Base-by-base conservation (phyloP, 2,329 filamentous ascomycete species). In the Parascedosporium putredinis region DNA sequence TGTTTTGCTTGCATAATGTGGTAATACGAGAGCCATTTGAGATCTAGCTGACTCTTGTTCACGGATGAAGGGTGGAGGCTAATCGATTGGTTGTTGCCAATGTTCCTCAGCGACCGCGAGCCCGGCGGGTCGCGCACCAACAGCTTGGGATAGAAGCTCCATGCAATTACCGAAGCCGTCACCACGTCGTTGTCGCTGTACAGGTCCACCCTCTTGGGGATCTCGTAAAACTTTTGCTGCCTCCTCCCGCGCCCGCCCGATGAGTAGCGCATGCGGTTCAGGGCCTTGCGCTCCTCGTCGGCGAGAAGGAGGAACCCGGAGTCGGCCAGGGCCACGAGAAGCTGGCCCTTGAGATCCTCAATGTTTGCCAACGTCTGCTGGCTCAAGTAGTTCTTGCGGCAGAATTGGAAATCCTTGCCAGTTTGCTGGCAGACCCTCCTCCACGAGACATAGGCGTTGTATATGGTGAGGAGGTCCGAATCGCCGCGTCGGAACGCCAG, bases 81-180 rank as follows among this genome's bases (percentile, higher is more conserved):
- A 57, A 98, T 89, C 42, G 79, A 78, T 64, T 97, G 91, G 62
- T 94, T 96, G 68, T 95, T 97, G 48, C 86, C 82, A 52, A 96
- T 82, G 57, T 96, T 97, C 50, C 90, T 83, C 74, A 90, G 86
- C 10, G 87, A 88, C 68, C 89, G 94, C 23, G 71, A 71, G 20
- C 71, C 72, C 0, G 70, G 67, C 46, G 80, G 81, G 59, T 97
- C 90, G 50, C 86, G 81, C 23, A 85, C 79, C 3, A 97, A 75
- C 14, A 98, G 77, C 59, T 95, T 96, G 1, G 93, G 93, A 60
- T 98, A 97, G 69, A 98, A 95, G 48, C 88, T 90, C 79, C 88
- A 95, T 0, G 89, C 86, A 57, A 96, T 86, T 38, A 96, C 86
- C 0, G 89, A 86, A 53, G 83, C 80, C 5, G 88, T 75, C 22